Base-by-base conservation (phyloP, 2,329 filamentous ascomycete genomes). In the Myriosclerotinia duriaeana region DNA sequence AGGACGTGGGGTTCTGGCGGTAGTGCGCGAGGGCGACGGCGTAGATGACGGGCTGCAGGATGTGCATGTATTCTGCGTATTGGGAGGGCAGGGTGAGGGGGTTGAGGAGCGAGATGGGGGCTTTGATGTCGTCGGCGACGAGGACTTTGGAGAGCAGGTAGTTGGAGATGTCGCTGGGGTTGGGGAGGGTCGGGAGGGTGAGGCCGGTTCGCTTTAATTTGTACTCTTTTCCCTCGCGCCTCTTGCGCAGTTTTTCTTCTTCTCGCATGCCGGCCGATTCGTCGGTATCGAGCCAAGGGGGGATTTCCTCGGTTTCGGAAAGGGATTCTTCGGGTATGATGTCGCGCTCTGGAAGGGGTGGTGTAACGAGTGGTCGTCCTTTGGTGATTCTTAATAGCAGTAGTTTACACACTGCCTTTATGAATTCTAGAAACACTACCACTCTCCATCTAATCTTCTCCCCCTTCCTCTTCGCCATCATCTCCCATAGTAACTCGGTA, bases 41-140 rank as follows among this genome's bases (percentile, higher is more conserved):
- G 78, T 97, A 99, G 40, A 93, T 82, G 1, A 99, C 85, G 0
- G 95, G 95, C 22, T 94, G 87, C 2, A 98, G 79, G 70, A 98
- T 97, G 77, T 97, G 94, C 56, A 99, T 81, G n/a, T 93, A 81
- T 80, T 99, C 95, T 5, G 94, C 93, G 0, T 92, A 80, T 72
- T 93, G 92, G 0, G 84, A 84, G 2, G 82, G 79, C 14, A 93
- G 93, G 69, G 90, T 89, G 1, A 95, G 84, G 46, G 87, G 87
- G 76, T 96, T 93, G n/a, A 98, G 83, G 8, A 99, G 85, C 64
- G 90, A 89, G 46, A 90, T 89, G 0, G 95, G 92, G 0, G 94
- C 91, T 77, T 97, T 97, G 81, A 99, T 95, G 76, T 98, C 95
- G 79, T 99, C 95, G 11, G 95, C 92, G 0, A 92, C 97, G 56